Base-by-base conservation (phyloP, 2,329 filamentous ascomycete species). In the Ophiocordyceps unilateralis region DNA sequence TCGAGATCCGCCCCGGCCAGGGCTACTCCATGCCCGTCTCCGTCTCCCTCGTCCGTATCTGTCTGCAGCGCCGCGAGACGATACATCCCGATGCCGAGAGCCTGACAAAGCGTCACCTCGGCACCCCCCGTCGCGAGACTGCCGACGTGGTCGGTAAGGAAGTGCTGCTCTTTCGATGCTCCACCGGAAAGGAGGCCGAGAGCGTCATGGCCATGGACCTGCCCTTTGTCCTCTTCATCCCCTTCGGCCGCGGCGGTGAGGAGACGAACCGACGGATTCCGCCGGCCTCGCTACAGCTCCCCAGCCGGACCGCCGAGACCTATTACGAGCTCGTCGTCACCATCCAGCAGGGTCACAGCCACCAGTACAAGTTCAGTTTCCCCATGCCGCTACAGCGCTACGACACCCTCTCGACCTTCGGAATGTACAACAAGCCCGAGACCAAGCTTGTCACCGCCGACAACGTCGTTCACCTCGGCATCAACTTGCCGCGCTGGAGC, bases 381-480 rank as follows among this genome's bases (percentile, higher is more conserved):
- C 85, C 91, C 1, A 83, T 96, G 34, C 89, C 89, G 1, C 76
- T 98, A 52, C 78, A 85, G 51, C 75, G 91, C 57, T 98, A 96
- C 66, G 91, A 98, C 61, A 98, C 89, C 1, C 69, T 98, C 41
- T 95, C 88, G 37, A 96, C 91, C 1, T 98, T 98, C 65, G 91
- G 91, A 62, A 96, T 96, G 91, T 98, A 96, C 68, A 96, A 96
- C 64, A 81, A 87, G 43, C 89, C 88, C 15, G 89, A 95, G 61
- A 83, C 82, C 46, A 85, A 86, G 44, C 82, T 93, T 54, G 76
- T 80, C 46, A 84, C 87, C 26, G 78, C 83, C 42, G 91, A 96
- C 64, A 91, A 93, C 60, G 67, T 96, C 43, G 85, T 96, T 47
- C 93, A 86, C 9, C 68, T 96, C 43, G 86, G 84, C 39, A 93